Percentiles rank a stretch among this genome's conserved stretches.
phyloP scores from a whole-genome alignment of 2,329 filamentous ascomycete genomes.

The Colletotrichum melonis region DNA sequence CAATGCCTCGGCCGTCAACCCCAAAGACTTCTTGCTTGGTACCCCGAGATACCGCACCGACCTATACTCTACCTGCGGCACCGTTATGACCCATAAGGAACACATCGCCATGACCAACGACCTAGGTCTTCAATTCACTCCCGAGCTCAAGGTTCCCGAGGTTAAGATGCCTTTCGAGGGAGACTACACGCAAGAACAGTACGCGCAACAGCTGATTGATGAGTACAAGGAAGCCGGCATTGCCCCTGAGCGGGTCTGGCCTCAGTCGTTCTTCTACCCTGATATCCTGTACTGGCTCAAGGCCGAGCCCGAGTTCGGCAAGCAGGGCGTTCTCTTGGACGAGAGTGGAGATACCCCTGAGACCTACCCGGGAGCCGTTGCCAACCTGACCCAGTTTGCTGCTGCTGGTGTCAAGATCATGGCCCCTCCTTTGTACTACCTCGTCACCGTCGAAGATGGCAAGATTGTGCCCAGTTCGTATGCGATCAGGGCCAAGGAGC shows the following conservation, averaged over 20 bases:
- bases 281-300: conserved; percentile 76
- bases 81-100: conserved; percentile 69
- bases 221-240: conserved; percentile 66
- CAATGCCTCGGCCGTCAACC: conserved; percentile 68
- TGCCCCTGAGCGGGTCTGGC: conserved; percentile 64
- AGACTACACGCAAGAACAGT: conserved; percentile 73
- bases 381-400: conserved; percentile 66
- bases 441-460: conserved; percentile 63
- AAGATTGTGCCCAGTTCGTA: conserved; percentile 73
- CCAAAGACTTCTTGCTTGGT: conserved; percentile 67
- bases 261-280: conserved; percentile 74
- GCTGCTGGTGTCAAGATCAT: conserved; percentile 70
- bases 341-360: conserved; percentile 65
- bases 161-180: conserved; percentile 77
- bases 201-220: conserved; percentile 73
- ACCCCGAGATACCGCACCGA: conserved; percentile 73
- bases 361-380: conserved; percentile 64
- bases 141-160: conserved; percentile 75
- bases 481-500: conserved; percentile 68
- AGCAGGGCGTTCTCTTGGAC: conserved; percentile 74
- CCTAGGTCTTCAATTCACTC: conserved; percentile 71
- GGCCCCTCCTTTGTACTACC: conserved; percentile 71
- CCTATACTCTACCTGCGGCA: conserved; percentile 73
- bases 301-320: conserved; percentile 68
- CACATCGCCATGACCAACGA: conserved; percentile 70